Evolutionary conservation across 257 asterid species (phyloP).

Genomic region (Plantago elongata): DNA sequence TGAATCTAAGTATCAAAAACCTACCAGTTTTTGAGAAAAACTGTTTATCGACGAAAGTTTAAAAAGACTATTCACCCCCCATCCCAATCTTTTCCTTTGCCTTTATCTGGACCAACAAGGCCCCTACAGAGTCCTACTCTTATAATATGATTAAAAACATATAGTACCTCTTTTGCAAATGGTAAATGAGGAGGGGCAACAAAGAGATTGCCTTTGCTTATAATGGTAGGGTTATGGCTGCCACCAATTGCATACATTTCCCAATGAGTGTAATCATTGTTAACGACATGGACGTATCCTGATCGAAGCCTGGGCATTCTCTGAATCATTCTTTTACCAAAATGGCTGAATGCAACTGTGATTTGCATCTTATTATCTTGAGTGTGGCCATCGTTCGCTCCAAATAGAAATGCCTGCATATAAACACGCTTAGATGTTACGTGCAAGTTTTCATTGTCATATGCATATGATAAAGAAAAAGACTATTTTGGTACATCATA

Average conservation of each 20-base stretch:
- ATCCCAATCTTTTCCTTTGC: too few relatives aligned
- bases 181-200: constrained; percentile 45
- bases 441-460: too few relatives aligned
- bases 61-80: too few relatives aligned
- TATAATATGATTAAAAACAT: too few relatives aligned
- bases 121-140: too few relatives aligned
- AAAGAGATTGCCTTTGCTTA: constrained; percentile 85
- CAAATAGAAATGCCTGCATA: constrained; percentile 48
- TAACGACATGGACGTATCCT: constrained; percentile 75
- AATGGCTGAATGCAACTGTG: constrained; percentile 63
- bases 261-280: constrained; percentile 74
- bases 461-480: too few relatives aligned
- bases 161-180: constrained; percentile 15
- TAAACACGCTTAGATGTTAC: too few relatives aligned
- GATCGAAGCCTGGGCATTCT: constrained; percentile 84
- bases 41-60: too few relatives aligned
- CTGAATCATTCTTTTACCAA: constrained; percentile 61
- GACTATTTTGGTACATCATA: constrained; percentile 41
- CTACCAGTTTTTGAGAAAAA: too few relatives aligned
- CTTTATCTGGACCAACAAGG: too few relatives aligned
- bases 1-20: too few relatives aligned
- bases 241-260: constrained; percentile 81
- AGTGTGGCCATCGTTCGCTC: constrained; percentile 44
- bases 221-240: constrained; percentile 59
- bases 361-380: constrained; percentile 68